These are phyloP conservation scores for Colletotrichum paranaense DNA, from an alignment of 2,329 filamentous ascomycete species.

Conservation along the genomic window DNA sequence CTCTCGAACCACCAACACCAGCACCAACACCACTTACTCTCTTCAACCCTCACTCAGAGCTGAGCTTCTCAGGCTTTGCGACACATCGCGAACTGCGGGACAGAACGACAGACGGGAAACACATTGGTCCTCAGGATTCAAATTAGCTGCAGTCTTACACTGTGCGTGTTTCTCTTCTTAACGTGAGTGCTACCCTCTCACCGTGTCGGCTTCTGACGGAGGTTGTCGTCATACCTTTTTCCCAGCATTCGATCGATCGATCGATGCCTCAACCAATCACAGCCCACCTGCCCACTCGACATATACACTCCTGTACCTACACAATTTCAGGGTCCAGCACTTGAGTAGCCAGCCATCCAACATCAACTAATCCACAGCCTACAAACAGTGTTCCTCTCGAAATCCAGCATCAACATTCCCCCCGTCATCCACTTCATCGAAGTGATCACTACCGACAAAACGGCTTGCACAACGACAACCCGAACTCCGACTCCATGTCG, in stretches of 20 bases:
- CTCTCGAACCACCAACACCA: background rate
- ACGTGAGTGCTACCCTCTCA: conserved; percentile 20
- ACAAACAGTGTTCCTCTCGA: background rate
- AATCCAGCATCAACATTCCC: background rate
- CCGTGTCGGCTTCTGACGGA: conserved; percentile 1
- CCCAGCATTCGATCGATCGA: conserved; percentile 46
- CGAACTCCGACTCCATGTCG: conserved; percentile 1
- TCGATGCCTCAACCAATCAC: conserved; percentile 43
- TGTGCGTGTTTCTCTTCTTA: background rate
- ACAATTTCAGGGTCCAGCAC: background rate
- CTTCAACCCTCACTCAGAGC: background rate
- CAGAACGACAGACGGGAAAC: background rate
- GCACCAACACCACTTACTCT: background rate
- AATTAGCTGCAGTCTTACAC: background rate
- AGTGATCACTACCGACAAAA: conserved; percentile 1
- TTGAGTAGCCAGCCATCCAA: no score
- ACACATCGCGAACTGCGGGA: background rate
- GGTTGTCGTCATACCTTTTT: conserved; percentile 30
- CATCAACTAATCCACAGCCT: background rate
- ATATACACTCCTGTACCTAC: conserved; percentile 19
- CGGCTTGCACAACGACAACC: background rate
- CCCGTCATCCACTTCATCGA: background rate
- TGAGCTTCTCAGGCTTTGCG: no score
- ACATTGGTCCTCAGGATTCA: background rate
- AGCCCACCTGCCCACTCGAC: conserved; percentile 8